phyloP scores from a whole-genome alignment of 2,329 filamentous ascomycete genomes.

The Ascochyta koolunga region DNA sequence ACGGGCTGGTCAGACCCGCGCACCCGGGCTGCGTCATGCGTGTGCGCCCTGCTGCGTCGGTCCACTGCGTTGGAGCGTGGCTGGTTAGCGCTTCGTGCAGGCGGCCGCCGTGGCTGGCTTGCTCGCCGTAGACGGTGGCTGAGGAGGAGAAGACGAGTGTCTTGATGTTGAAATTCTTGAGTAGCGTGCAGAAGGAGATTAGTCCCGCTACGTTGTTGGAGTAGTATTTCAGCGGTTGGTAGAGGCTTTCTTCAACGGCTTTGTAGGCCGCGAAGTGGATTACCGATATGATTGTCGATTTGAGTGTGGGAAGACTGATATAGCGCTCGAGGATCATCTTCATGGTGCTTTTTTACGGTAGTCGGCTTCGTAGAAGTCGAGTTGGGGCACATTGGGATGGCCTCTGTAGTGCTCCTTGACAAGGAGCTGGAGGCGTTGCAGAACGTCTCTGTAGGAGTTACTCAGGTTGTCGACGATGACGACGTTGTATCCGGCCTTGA shows the following conservation, averaged over 20 bases:
- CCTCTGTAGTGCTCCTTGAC: background rate
- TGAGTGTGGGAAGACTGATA: constrained; percentile 25
- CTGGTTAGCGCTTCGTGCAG: too few species aligned
- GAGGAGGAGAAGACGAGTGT: constrained; percentile 67
- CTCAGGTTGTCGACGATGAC: constrained; percentile 49
- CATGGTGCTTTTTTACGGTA: constrained; percentile 40
- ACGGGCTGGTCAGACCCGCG: constrained; percentile 57
- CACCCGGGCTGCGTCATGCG: too few species aligned
- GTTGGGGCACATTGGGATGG: constrained; percentile 35
- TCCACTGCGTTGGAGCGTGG: too few species aligned
- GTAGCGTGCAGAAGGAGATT: constrained; percentile 59
- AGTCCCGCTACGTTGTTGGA: constrained; percentile 68
- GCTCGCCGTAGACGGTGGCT: too few species aligned
- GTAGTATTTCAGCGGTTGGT: constrained; percentile 65
- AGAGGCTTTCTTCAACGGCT: constrained; percentile 65
- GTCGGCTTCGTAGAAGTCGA: constrained; percentile 53
- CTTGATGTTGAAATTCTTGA: constrained; percentile 63
- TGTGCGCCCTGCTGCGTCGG: too few species aligned
- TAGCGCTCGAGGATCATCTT: constrained; percentile 11
- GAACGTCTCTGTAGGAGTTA: constrained; percentile 46
- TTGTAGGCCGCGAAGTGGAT: constrained; percentile 72
- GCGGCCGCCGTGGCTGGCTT: too few species aligned
- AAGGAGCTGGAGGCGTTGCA: constrained; percentile 30
- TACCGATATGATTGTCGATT: constrained; percentile 58
- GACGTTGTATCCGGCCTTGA: constrained; percentile 58